Base-by-base conservation (phyloP, 495 filamentous ascomycete species). In the Tuber borchii region DNA sequence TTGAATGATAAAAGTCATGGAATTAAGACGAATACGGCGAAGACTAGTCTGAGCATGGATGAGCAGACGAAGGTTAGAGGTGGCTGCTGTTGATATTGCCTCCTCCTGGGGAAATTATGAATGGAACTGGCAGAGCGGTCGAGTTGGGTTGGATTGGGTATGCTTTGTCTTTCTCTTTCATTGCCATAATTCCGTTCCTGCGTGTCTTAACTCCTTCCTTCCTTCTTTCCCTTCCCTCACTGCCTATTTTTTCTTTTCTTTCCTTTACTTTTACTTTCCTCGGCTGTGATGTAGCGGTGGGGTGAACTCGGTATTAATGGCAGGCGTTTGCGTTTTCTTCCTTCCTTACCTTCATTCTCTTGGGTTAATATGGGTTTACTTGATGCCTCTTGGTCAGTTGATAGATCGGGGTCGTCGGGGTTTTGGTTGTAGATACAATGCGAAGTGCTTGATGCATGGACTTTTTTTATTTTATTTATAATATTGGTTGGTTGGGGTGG, bases 1-100 rank as follows among this genome's bases (percentile, higher is more conserved):
- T 86, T 99, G 78, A 96, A 97, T 84, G 95, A 97, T 85, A 89
- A 94, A 78, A 88, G 95, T 79, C 93, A 90, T 74, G 95, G 95
- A n/a, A 95, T 99, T 51, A 97, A 97, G 84, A 76, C 72, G n/a
- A 82, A 81, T 31, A 80, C 83, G 2, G 79, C 75, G 19, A 79
- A 82, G n/a, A 76, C 61, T 20, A 83, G 73, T 22, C 37, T 82
- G 69, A 82, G 81, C 40, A 82, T 82, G 71, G 81, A 82, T 37
- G 81, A 82, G 12, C 70, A 74, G 74, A 75, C 77, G 20, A 81
- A 76, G 44, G 73, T 70, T 68, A 82, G 72, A 56, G 77, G 77
- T 19, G 80, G 81, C 14, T 82, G 81, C 37, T 82, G 81, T 73
- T 82, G 69, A 76, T 51, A 43, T 75, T 74, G 48, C 40, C 37